These are phyloP conservation scores for Alternaria gaisen DNA, from an alignment of 2,329 filamentous ascomycete species.

Conservation along the genomic window DNA sequence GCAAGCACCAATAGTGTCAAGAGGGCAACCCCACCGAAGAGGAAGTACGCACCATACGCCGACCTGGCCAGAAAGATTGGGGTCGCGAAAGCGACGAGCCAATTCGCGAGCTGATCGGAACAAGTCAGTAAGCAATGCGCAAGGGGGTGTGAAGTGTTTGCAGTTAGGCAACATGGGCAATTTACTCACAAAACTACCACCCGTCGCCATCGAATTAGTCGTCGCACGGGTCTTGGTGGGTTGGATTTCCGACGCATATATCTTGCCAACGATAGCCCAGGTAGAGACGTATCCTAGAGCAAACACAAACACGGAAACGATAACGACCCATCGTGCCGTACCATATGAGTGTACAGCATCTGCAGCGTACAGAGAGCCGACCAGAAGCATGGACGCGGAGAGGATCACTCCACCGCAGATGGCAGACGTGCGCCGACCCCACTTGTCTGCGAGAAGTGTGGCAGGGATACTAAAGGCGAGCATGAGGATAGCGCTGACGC, in stretches of 20 bases:
- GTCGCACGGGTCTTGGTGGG: neutral
- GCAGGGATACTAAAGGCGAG: neutral
- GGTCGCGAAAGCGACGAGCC: neutral
- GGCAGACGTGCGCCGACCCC: neutral
- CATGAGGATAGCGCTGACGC: neutral
- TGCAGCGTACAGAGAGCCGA: neutral
- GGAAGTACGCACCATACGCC: neutral
- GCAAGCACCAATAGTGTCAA: neutral
- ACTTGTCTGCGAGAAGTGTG: neutral
- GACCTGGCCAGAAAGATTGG: neutral
- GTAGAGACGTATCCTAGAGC: neutral
- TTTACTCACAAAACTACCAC: neutral
- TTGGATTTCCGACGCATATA: neutral
- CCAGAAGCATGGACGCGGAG: neutral
- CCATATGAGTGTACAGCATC: neutral
- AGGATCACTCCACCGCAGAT: neutral
- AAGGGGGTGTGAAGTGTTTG: too few relatives aligned
- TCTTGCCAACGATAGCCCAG: neutral
- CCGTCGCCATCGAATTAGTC: neutral
- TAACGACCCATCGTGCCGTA: neutral
- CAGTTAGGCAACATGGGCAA: rapidly evolving
- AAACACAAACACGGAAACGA: neutral
- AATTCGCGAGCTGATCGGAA: neutral
- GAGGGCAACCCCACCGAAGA: neutral
- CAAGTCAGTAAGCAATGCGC: neutral